Evolutionary conservation across 306 rosid genomes (phyloP), one percentile per base, ranked within the genome.

Genomic region (Quercus aquifolioides): DNA sequence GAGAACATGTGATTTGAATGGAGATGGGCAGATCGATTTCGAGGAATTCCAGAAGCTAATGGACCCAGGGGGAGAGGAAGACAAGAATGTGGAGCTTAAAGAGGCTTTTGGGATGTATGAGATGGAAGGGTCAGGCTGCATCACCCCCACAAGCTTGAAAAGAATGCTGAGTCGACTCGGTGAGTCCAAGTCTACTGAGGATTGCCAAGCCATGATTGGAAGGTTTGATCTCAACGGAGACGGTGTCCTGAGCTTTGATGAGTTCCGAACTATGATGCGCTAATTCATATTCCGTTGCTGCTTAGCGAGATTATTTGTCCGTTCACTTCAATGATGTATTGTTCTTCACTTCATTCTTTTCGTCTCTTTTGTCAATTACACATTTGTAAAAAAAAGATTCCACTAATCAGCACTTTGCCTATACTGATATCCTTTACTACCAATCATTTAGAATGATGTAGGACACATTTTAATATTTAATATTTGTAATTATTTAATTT

Each of bases 91-190:
- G 43, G 76, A 80, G 76, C 79, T 84, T 3, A 56, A 55, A 59
- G 82, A 77, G 28, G 85, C 87, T 2, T 84, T 84, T 43, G 68
- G 8, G 25, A 84, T 80, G 87, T 84, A 84, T 46, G 82, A 77
- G 33, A 77, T 67, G 84, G 85, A 77, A 5, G 82, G 82, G 20
- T 67, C 74, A 0, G 85, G 73, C 0, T 84, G 74, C 76, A 84
- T 80, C 57, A 84, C 87, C 0, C 63, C 87, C 1, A 20, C 38
- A 3, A 84, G 87, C 80, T 74, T 84, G 76, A 76, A 55, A 79
- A 80, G 71, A n/a, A 80, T 80, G 87, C 82, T 84, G 9, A 41
- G 49, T 1, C 60, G 74, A 35, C 76, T 84, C 17, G 85, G 85
- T 10, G 82, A 80, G 43, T 68, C 85, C 1, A 80, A 58, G 9